Evolutionary conservation across 2,329 filamentous ascomycete genomes (phyloP).

Genomic region (Claviceps lovelessii): DNA sequence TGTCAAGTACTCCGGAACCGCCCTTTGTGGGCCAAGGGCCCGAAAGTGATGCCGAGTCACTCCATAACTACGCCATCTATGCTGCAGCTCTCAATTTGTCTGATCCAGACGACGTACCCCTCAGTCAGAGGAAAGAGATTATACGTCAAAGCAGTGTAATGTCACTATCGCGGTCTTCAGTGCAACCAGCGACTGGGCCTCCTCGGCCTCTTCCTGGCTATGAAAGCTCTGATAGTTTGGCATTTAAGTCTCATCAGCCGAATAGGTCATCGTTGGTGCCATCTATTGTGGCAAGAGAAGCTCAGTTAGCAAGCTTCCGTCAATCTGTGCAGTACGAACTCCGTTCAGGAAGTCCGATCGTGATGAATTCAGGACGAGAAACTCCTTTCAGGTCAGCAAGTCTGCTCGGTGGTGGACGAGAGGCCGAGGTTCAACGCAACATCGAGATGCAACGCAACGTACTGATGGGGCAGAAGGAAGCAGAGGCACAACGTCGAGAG

Average conservation of each 20-base stretch:
- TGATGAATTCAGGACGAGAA: conserved; percentile 21
- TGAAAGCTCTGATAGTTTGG: conserved; percentile 19
- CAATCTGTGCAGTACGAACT: conserved; percentile 50
- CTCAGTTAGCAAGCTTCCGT: conserved; percentile 52
- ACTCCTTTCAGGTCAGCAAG: conserved; percentile 23
- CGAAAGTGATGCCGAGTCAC: conserved; percentile 28
- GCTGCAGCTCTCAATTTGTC: conserved; percentile 15
- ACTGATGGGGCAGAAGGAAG: conserved; percentile 48
- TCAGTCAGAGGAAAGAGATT: conserved; percentile 51
- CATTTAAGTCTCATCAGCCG: conserved; percentile 42
- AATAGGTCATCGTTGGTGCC: conserved; percentile 30
- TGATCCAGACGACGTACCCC: conserved; percentile 54
- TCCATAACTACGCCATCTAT: conserved; percentile 23
- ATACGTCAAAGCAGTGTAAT: conserved; percentile 39
- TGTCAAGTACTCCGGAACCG: conserved; percentile 14
- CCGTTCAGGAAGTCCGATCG: conserved; percentile 25
- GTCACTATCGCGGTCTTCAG: conserved; percentile 11
- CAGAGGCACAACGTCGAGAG: conserved; percentile 45
- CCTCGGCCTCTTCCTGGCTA: conserved; percentile 10
- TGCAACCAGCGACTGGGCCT: conserved; percentile 11
- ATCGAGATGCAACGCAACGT: conserved; percentile 40
- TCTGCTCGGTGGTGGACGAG: conserved; percentile 20
- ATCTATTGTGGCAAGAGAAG: conserved; percentile 33
- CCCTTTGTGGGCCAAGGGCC: conserved; percentile 13
- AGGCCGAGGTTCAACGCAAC: conserved; percentile 28